These are phyloP conservation scores for Cercospora berteroae DNA, from an alignment of 2,329 filamentous ascomycete genomes.

Conservation along the genomic window DNA sequence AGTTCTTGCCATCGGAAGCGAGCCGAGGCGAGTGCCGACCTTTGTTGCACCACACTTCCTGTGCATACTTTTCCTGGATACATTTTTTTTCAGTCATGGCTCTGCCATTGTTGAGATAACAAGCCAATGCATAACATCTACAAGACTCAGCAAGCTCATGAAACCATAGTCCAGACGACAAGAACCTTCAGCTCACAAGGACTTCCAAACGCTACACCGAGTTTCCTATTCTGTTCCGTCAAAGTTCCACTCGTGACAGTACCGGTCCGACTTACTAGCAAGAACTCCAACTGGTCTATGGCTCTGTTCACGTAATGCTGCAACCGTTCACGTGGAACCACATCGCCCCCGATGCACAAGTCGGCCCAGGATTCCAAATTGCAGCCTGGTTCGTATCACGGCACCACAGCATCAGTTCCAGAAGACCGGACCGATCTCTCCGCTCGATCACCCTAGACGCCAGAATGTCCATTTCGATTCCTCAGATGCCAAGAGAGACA, in stretches of 20 bases:
- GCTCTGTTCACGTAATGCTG: too few species aligned
- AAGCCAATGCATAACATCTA: too few species aligned
- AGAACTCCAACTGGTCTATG: neutral
- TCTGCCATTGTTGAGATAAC: neutral
- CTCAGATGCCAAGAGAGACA: neutral
- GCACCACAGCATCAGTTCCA: neutral
- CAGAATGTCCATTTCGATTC: neutral
- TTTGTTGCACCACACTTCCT: neutral
- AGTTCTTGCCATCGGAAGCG: neutral
- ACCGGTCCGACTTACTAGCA: neutral
- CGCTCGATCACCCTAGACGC: neutral
- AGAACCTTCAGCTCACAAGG: neutral
- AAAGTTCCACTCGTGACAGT: neutral
- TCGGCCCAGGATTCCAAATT: too few species aligned
- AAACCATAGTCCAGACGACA: neutral
- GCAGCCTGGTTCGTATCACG: too few species aligned
- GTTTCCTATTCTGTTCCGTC: neutral
- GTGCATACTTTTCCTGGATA: neutral
- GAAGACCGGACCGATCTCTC: neutral
- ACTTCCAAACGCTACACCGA: neutral
- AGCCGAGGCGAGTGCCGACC: neutral
- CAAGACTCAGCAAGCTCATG: too few species aligned
- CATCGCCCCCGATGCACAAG: too few species aligned
- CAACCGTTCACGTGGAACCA: too few species aligned
- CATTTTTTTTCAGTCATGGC: neutral